These are phyloP conservation scores for Candida coquimbonensis DNA, from an alignment of 805 yeast genomes.

Conservation along the genomic window DNA sequence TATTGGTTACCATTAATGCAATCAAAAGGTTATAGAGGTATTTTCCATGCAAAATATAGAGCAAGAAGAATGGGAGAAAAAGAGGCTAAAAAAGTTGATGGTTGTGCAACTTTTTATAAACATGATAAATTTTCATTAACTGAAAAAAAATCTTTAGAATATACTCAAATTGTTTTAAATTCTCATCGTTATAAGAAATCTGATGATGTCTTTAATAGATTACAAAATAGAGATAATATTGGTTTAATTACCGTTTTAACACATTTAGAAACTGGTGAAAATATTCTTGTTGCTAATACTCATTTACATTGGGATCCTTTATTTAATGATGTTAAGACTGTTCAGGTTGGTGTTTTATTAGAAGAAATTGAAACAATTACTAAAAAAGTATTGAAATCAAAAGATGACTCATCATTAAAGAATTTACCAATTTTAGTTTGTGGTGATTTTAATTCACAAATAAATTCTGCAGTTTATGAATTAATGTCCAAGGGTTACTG, in stretches of 20 bases:
- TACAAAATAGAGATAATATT: slow-evolving; percentile 91
- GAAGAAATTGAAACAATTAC: slow-evolving; percentile 75
- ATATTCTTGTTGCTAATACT: slow-evolving; percentile 73
- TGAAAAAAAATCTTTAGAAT: slow-evolving; percentile 73
- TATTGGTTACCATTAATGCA: slow-evolving; percentile 75
- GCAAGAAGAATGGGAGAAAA: slow-evolving; percentile 80
- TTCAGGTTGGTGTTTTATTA: slow-evolving; percentile 86
- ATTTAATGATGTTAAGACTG: slow-evolving; percentile 89
- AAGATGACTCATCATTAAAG: slow-evolving; percentile 37
- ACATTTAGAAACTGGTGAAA: slow-evolving; percentile 64
- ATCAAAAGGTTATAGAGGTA: slow-evolving; percentile 70
- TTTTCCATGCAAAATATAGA: slow-evolving; percentile 82
- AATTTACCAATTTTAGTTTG: slow-evolving; percentile 76
- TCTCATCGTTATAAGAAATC: slow-evolving; percentile 86
- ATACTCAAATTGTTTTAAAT: slow-evolving; percentile 71
- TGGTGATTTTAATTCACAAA: slow-evolving; percentile 92
- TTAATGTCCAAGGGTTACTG: slow-evolving; percentile 76
- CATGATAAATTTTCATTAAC: slow-evolving; percentile 59
- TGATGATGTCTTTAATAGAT: slow-evolving; percentile 90
- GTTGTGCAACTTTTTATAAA: slow-evolving; percentile 92
- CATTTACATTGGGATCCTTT: slow-evolving; percentile 99
- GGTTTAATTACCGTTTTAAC: slow-evolving; percentile 74
- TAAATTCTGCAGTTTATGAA: slow-evolving; percentile 87
- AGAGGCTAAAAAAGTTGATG: slow-evolving; percentile 89
- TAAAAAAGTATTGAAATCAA: slow-evolving; percentile 31